Base-by-base conservation (phyloP, 2,329 filamentous ascomycete genomes). In the Aspergillus ochraceoroseus region DNA sequence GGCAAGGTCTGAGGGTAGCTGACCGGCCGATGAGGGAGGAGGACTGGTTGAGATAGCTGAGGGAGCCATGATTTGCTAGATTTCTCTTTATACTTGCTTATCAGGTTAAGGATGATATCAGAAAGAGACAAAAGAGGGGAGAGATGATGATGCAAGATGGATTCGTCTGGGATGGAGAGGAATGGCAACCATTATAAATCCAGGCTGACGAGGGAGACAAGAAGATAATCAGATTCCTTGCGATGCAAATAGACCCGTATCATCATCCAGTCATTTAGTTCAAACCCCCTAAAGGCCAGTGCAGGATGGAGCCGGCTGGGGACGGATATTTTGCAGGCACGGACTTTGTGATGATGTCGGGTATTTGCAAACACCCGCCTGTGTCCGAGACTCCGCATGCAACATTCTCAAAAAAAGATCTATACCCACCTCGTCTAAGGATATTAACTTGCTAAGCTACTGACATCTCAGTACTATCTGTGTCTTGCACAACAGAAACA, bases 11-110 rank as follows among this genome's bases (percentile, higher is more conserved):
- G 52, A 55, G 29, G 50, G 48, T 17, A 44, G 33, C 9, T n/a
- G n/a, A n/a, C 34, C 37, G 4, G 42, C 32, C 4, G 44, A 36
- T 5, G 49, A 46, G n/a, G 54, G 41, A 12, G 57, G 46, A 4
- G 57, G 51, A n/a, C 40, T 57, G 13, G 38, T 48, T 15, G 59
- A 56, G 33, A 61, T 56, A 12, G 59, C 59, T 31, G 54, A 51
- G 38, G 62, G 56, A 13, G 63, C 52, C 63, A 64, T 59, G 35
- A 9, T 14, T 32, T 40, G 13, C 22, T 5, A 9, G 20, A 3
- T 15, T 32, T 37, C 15, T 31, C 13, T 33, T 28, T 33, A 20
- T 29, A 19, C 20, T 22, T 22, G 20, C 20, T 22, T 22, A 22
- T 22, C 20, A 22, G 20, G n/a, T n/a, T n/a, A n/a, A n/a, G n/a